Base-by-base conservation (phyloP, 192 early-diverging fungal species). In the Diversispora eburnea region DNA sequence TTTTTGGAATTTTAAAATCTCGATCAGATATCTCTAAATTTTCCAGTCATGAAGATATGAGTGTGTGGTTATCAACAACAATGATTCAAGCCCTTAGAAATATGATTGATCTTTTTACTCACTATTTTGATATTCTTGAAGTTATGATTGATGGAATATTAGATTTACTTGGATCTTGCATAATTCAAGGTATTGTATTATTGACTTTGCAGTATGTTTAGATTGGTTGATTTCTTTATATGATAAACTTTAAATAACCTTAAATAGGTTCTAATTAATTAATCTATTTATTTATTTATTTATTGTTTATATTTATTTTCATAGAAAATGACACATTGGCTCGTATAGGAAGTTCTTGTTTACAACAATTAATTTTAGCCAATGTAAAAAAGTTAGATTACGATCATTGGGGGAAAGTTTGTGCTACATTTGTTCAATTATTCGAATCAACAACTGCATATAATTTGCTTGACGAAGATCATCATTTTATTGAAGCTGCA, bases 61-160 rank as follows among this genome's bases (percentile, higher is more conserved):
- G 88, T 71, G 87, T 95, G 33, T 98, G 95, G 95, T 84, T 98
- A 55, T 95, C 92, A 13, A 96, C 94, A 8, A 96, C 95, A 13
- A 85, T 98, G 83, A 92, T 98, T 77, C 91, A 94, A 82, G 95
- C 95, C 5, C 81, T 98, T 75, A 85, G 93, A 43, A 91, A 89
- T 77, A 85, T 98, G 68, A 87, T 98, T 20, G 91, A 94, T 58
- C 79, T 98, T 65, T 96, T 94, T 70, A 87, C 90, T 0, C 78
- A 81, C 74, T 95, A 92, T 77, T 94, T 78, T 56, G 89, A 92
- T 22, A 84, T 83, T 63, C 80, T 94, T 56, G 78, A 77, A 39
- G 87, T 88, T 59, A 90, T 92, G 84, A 86, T 96, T 78, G 87
- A 86, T 62, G 88, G 89, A 39, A 80, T 98, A 19, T 81, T 98